A percentile compares a stretch with the other conserved stretches of the same genome.
These are phyloP conservation scores for Stachybotrys elegans DNA, from an alignment of 2,329 filamentous ascomycete species.

Conservation along the genomic window DNA sequence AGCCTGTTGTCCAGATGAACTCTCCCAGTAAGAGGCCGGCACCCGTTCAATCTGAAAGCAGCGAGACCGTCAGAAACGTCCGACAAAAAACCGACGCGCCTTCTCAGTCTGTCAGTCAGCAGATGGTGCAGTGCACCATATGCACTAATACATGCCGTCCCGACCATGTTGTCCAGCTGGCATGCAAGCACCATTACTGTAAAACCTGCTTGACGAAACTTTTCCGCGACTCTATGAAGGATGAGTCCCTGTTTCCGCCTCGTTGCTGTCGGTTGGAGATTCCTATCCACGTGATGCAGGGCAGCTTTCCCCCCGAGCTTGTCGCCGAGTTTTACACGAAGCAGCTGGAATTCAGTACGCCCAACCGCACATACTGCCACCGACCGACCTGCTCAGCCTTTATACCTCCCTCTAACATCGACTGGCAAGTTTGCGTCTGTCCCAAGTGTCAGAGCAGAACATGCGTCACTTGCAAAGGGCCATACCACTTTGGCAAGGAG, in stretches of 20 bases:
- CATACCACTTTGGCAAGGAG: neutral
- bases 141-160: neutral
- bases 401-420: conserved; percentile 29
- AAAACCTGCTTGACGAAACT: conserved; percentile 37
- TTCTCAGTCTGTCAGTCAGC: too few species aligned
- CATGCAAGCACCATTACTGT: conserved; percentile 44
- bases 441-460: conserved; percentile 35
- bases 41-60: too few species aligned
- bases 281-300: conserved; percentile 22
- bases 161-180: neutral
- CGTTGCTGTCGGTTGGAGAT: conserved; percentile 44
- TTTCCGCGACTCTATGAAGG: conserved; percentile 36
- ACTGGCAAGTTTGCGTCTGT: conserved; percentile 33
- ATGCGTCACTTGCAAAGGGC: conserved; percentile 46
- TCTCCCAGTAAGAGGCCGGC: too few species aligned
- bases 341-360: conserved; percentile 41
- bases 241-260: conserved; percentile 51
- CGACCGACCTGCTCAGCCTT: conserved; percentile 38
- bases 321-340: conserved; percentile 35
- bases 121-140: too few species aligned
- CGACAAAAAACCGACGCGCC: too few species aligned
- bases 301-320: conserved; percentile 30
- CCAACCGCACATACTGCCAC: conserved; percentile 47
- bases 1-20: too few species aligned
- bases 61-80: too few species aligned